Base-by-base conservation (phyloP, 164 flowering plant genomes). In the Buxus sempervirens region DNA sequence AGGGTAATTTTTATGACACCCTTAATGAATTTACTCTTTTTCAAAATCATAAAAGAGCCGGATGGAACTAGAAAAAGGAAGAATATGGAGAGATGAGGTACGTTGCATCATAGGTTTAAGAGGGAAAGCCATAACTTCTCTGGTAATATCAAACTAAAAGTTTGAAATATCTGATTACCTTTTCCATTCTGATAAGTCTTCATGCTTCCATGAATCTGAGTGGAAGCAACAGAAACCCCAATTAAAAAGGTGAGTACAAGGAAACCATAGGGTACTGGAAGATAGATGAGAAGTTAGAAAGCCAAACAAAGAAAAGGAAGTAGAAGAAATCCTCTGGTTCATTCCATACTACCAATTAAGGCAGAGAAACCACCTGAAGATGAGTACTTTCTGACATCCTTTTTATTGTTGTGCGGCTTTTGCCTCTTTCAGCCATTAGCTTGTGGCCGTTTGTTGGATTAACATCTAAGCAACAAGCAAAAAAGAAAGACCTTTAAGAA, bases 311-410 rank as follows among this genome's bases (percentile, higher is more conserved):
- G 18, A 45, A 45, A 45, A 45, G 1, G 18, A 45, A 4, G 18
- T 41, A 41, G 45, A 41, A 10, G 18, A 45, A 45, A 45, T 45
- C 14, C n/a, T n/a, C n/a, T n/a, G n/a, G n/a, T n/a, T n/a, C n/a
- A n/a, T n/a, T n/a, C n/a, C n/a, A n/a, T n/a, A n/a, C n/a, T n/a
- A n/a, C n/a, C n/a, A n/a, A n/a, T n/a, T n/a, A n/a, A n/a, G n/a
- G n/a, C n/a, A n/a, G n/a, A n/a, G n/a, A n/a, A n/a, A n/a, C n/a
- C 38, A 32, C 97, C 96, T 92, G 97, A 27, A 92, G 90, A 78
- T 92, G 97, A n/a, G n/a, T n/a, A n/a, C n/a, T n/a, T n/a, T n/a
- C n/a, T n/a, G n/a, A n/a, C n/a, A n/a, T n/a, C 81, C 97, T 90
- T 84, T 92, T 92, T 26, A 92, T 91, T 70, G 90, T 96, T 23